Evolutionary conservation across 2,329 filamentous ascomycete species (phyloP).

Genomic region (Ophiocordyceps polyrhachis-furcata): DNA sequence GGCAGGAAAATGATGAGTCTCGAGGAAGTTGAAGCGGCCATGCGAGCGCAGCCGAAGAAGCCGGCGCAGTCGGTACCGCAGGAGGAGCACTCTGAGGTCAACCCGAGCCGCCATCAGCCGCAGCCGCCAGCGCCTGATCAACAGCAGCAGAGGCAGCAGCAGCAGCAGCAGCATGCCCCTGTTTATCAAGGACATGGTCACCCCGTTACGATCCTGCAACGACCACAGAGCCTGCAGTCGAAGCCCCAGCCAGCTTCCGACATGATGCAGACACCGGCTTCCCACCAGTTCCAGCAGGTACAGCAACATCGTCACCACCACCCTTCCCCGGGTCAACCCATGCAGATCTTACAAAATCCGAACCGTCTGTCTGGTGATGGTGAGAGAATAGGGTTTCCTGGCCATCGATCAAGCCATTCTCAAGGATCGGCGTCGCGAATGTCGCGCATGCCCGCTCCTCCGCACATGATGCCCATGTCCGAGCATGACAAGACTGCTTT

Average conservation of each 20-base stretch:
- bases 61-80: constrained; percentile 17
- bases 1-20: constrained; percentile 77
- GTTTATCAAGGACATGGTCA: constrained; percentile 22
- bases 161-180: constrained; percentile 14
- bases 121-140: constrained; percentile 4
- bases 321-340: constrained; percentile 32
- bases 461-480: constrained; percentile 46
- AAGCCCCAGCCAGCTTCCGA: constrained; percentile 21
- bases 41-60: constrained; percentile 52
- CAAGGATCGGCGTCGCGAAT: constrained; percentile 28
- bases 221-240: constrained; percentile 24
- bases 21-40: constrained; percentile 89
- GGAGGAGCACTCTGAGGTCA: constrained; percentile 12
- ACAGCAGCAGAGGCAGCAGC: constrained; percentile 12
- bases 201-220: constrained; percentile 35
- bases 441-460: constrained; percentile 16
- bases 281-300: constrained; percentile 7
- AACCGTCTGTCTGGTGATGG: constrained; percentile 40
- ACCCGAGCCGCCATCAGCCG: constrained; percentile 6
- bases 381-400: constrained; percentile 14
- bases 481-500: constrained; percentile 73
- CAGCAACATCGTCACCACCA: constrained; percentile 16
- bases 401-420: constrained; percentile 24
- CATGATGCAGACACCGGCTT: constrained; percentile 8
- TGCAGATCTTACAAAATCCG: constrained; percentile 65